Percentiles rank a stretch among this genome's conserved stretches.
These are phyloP conservation scores for Cucurbita argyrosperma DNA, from an alignment of 306 rosid species.

Conservation along the genomic window DNA sequence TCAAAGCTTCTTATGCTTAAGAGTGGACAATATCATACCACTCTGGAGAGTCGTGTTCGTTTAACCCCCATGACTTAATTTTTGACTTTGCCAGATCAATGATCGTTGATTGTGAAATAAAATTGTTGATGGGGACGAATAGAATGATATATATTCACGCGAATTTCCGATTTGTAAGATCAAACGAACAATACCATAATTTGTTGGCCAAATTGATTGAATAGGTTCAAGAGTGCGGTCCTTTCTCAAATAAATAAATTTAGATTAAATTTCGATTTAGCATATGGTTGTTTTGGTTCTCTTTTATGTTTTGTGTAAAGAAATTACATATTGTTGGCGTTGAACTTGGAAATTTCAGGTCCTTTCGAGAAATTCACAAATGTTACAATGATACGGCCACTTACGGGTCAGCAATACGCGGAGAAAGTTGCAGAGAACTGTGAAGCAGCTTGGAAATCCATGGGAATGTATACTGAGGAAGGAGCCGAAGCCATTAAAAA, in stretches of 20 bases:
- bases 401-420: conserved; percentile 42
- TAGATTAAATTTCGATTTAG: no score
- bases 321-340: no score
- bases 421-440: conserved; percentile 62
- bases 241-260: not conserved
- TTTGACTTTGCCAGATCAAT: not conserved
- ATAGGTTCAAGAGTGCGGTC: not conserved
- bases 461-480: conserved; percentile 48
- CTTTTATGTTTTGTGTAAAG: no score
- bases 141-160: not conserved
- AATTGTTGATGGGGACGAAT: not conserved
- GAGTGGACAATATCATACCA: no score
- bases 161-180: not conserved
- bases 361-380: conserved; percentile 51
- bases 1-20: no score
- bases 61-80: not conserved
- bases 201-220: not conserved
- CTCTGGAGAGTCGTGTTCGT: no score
- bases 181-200: not conserved
- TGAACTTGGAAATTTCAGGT: conserved; percentile 16
- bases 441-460: conserved; percentile 37
- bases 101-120: not conserved
- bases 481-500: conserved; percentile 49
- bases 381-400: conserved; percentile 29
- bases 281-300: no score